These are phyloP conservation scores for Escovopsis sp. DNA, from an alignment of 2,329 filamentous ascomycete genomes.

Conservation along the genomic window DNA sequence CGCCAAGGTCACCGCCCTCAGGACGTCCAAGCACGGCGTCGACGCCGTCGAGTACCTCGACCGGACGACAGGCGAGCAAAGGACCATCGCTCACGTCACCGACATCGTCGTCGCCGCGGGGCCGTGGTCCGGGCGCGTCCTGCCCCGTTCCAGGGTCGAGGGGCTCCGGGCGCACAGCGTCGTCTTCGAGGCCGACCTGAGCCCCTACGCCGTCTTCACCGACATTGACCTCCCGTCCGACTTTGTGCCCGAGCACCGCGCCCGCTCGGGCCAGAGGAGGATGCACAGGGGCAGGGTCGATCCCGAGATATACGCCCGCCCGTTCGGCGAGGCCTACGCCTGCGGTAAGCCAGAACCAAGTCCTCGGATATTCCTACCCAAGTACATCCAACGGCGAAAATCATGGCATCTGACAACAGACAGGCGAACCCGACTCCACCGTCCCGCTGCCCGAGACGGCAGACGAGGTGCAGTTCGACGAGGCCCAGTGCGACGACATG, in stretches of 20 bases:
- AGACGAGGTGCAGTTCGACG: slow-evolving; percentile 62
- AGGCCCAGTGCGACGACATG: slow-evolving; percentile 68
- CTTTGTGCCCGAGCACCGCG: slow-evolving; percentile 40
- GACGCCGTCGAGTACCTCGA: slow-evolving; percentile 47
- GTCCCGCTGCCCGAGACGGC: slow-evolving; percentile 63
- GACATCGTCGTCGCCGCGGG: slow-evolving; percentile 43
- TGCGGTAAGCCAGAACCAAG: slow-evolving; percentile 42
- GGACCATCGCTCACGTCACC: slow-evolving; percentile 29
- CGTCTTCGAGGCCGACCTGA: slow-evolving; percentile 49
- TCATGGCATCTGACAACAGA: background rate
- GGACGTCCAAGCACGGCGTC: slow-evolving; percentile 34
- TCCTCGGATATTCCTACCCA: no score
- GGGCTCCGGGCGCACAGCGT: slow-evolving; percentile 50
- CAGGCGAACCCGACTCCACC: slow-evolving; percentile 60
- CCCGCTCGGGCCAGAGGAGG: slow-evolving; percentile 32
- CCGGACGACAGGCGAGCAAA: slow-evolving; percentile 23
- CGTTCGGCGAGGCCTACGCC: slow-evolving; percentile 79
- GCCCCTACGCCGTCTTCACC: slow-evolving; percentile 71
- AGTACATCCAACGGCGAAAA: background rate
- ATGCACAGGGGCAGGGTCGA: slow-evolving; percentile 50
- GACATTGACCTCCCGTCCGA: slow-evolving; percentile 59
- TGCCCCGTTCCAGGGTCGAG: slow-evolving; percentile 43
- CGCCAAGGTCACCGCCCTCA: slow-evolving; percentile 52
- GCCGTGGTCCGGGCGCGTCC: slow-evolving; percentile 46
- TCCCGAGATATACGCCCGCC: slow-evolving; percentile 87